A percentile compares a stretch with the other conserved stretches of the same genome.
Evolutionary conservation across 2,329 filamentous ascomycete genomes (phyloP).

Genomic region (Fusarium gaditjirri): DNA sequence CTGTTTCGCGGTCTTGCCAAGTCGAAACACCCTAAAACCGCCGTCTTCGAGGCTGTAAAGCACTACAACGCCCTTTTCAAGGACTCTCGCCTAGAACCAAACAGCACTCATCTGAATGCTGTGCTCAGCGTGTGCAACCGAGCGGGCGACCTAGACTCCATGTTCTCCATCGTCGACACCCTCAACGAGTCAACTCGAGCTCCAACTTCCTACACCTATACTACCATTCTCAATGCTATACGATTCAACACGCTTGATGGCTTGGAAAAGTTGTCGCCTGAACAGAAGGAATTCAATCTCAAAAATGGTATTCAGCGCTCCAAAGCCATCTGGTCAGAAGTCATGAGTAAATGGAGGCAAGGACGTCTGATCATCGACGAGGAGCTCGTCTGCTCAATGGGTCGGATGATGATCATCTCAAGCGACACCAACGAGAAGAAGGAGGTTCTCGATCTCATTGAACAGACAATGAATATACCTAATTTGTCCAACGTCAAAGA

Average conservation of each 20-base stretch:
- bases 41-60: slow-evolving; percentile 74
- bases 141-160: slow-evolving; percentile 78
- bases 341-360: slow-evolving; percentile 78
- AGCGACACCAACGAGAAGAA: slow-evolving; percentile 69
- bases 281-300: slow-evolving; percentile 50
- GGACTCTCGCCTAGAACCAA: slow-evolving; percentile 73
- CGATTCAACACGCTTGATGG: slow-evolving; percentile 51
- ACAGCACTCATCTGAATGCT: slow-evolving; percentile 87
- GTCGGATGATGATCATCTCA: slow-evolving; percentile 76
- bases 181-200: slow-evolving; percentile 72
- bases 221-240: slow-evolving; percentile 83
- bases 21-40: slow-evolving; percentile 66
- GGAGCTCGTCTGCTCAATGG: slow-evolving; percentile 83
- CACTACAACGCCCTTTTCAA: slow-evolving; percentile 81
- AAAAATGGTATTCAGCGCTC: slow-evolving; percentile 70
- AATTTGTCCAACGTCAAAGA: slow-evolving; percentile 55
- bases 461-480: slow-evolving; percentile 83
- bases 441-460: slow-evolving; percentile 78
- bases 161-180: slow-evolving; percentile 81
- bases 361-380: slow-evolving; percentile 81
- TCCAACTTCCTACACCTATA: slow-evolving; percentile 79
- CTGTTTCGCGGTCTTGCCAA: slow-evolving; percentile 80
- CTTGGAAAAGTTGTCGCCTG: slow-evolving; percentile 40
- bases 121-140: slow-evolving; percentile 83
- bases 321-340: slow-evolving; percentile 82